Conservation (phyloP, 1,284 basidiomycete species). For the Wolfiporia cocos region DNA sequence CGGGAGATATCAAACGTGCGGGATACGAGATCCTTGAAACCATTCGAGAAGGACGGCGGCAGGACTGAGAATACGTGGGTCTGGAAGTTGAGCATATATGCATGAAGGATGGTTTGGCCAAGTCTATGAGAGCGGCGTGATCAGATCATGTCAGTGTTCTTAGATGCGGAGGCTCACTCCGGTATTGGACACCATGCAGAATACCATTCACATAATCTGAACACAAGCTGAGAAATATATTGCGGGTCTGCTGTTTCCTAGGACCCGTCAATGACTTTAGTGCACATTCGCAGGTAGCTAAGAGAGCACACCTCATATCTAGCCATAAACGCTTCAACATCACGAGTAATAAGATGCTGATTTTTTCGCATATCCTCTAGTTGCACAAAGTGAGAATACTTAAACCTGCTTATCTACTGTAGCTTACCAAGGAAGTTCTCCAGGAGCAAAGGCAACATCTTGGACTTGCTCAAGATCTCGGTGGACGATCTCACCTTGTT, state of each 20-base stretch:
- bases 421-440: slow-evolving; percentile 61
- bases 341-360: slow-evolving; percentile 51
- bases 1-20: slow-evolving; percentile 42
- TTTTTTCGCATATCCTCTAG: slow-evolving; percentile 59
- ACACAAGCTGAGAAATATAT: slow-evolving; percentile 45
- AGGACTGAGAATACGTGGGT: slow-evolving; percentile 63
- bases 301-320: slow-evolving; percentile 46
- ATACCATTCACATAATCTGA: slow-evolving; percentile 60
- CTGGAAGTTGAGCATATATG: slow-evolving; percentile 64
- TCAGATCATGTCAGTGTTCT: neutral
- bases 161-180: slow-evolving; percentile 42
- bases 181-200: slow-evolving; percentile 54
- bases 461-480: slow-evolving; percentile 45
- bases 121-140: slow-evolving; percentile 36
- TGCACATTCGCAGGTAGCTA: neutral
- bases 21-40: slow-evolving; percentile 58
- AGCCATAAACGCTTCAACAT: slow-evolving; percentile 51
- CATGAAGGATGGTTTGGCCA: slow-evolving; percentile 47
- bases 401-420: slow-evolving; percentile 2
- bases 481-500: slow-evolving; percentile 46
- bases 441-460: slow-evolving; percentile 53
- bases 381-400: too few species aligned
- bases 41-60: slow-evolving; percentile 55
- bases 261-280: neutral
- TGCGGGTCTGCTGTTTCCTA: slow-evolving; percentile 43